Percentiles rank a stretch among this genome's conserved stretches.
phyloP scores from a whole-genome alignment of 164 flowering plant genomes.

The Annona cherimola region DNA sequence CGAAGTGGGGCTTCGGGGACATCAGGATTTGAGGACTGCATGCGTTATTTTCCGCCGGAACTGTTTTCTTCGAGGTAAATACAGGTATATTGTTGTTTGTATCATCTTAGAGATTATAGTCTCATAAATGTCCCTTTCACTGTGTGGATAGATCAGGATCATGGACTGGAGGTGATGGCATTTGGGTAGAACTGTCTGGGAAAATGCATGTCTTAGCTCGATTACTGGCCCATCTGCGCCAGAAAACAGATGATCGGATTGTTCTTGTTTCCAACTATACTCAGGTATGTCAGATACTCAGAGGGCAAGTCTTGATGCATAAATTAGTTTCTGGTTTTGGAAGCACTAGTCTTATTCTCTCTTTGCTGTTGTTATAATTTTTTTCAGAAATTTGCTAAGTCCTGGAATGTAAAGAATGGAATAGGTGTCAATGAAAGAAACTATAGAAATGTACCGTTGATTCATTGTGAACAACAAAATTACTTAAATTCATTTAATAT shows the following conservation, averaged over 20 bases:
- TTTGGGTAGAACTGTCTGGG: constrained; percentile 96
- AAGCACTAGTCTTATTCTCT: neutral
- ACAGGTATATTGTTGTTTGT: neutral
- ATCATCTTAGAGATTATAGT: neutral
- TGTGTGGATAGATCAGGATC: constrained; percentile 68
- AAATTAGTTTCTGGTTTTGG: neutral
- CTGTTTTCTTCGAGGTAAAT: constrained; percentile 86
- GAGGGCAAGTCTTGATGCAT: neutral
- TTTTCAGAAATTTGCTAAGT: neutral
- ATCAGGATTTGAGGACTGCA: constrained; percentile 81
- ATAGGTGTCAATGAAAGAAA: too few relatives aligned
- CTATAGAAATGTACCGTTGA: neutral
- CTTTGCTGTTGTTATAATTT: neutral
- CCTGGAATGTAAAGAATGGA: neutral
- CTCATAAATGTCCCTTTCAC: constrained; percentile 4
- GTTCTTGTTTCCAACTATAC: constrained; percentile 98
- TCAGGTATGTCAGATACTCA: constrained; percentile 45
- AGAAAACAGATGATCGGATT: constrained; percentile 84
- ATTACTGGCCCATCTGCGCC: constrained; percentile 76
- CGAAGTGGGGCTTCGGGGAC: constrained; percentile 75
- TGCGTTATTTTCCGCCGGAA: constrained; percentile 84
- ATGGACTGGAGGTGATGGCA: constrained; percentile 96
- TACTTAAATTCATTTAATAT: too few relatives aligned
- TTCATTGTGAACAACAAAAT: neutral
- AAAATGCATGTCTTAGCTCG: constrained; percentile 98